phyloP scores from a whole-genome alignment of 2,329 filamentous ascomycete species.

The Dothistroma pini region DNA sequence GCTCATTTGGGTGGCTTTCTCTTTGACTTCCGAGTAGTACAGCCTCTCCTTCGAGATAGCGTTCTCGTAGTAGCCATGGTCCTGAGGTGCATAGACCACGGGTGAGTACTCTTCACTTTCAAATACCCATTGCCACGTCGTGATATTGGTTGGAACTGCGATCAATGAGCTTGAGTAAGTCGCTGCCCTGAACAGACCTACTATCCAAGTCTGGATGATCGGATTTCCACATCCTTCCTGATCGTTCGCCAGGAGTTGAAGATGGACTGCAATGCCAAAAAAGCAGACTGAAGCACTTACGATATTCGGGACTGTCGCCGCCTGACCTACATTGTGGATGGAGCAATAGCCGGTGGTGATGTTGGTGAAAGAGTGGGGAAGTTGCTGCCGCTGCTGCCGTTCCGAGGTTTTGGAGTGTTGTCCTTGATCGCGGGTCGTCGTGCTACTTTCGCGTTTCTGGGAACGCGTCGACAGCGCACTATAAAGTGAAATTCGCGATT shows the following conservation, averaged over 20 bases:
- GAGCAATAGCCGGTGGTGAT: not conserved
- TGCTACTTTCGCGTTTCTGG: no score
- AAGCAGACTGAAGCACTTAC: not conserved
- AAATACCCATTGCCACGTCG: slow-evolving; percentile 60
- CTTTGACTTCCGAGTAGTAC: slow-evolving; percentile 54
- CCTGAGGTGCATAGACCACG: slow-evolving; percentile 34
- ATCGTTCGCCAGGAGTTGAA: not conserved
- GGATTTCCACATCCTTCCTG: slow-evolving; percentile 33
- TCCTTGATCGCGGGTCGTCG: no score
- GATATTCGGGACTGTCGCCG: not conserved
- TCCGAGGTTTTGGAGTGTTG: no score
- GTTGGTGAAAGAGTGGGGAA: not conserved
- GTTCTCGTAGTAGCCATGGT: slow-evolving; percentile 53
- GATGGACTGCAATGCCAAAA: not conserved
- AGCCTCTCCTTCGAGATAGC: slow-evolving; percentile 56
- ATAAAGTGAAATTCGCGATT: not conserved
- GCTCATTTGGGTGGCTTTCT: slow-evolving; percentile 54
- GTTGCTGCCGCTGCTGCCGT: not conserved
- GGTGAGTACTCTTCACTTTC: slow-evolving; percentile 51
- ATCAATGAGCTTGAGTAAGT: not conserved
- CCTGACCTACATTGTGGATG: not conserved
- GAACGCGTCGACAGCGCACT: no score
- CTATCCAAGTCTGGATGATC: slow-evolving; percentile 43
- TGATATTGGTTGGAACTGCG: slow-evolving; percentile 51
- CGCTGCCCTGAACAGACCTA: slow-evolving; percentile 21